These are phyloP conservation scores for Russula emetica DNA, from an alignment of 768 basidiomycete species.

Conservation along the genomic window DNA sequence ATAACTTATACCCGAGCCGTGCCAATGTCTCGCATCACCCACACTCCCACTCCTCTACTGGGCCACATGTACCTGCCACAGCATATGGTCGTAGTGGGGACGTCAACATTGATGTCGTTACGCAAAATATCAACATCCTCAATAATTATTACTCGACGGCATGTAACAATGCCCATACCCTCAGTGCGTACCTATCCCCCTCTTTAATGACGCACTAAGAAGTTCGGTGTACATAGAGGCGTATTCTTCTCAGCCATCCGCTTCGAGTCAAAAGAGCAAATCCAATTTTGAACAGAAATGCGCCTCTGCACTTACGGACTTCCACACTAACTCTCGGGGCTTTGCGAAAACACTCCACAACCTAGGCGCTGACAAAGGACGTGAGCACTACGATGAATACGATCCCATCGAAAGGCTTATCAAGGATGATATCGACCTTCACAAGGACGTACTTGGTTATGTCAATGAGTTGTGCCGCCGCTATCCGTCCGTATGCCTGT, in stretches of 20 bases:
- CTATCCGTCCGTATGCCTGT: conserved; percentile 46
- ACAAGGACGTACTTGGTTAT: conserved; percentile 44
- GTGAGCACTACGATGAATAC: conserved; percentile 46
- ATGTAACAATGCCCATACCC: conserved; percentile 28
- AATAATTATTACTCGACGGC: conserved; percentile 30
- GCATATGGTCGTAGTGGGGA: conserved; percentile 19
- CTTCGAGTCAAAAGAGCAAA: conserved; percentile 28
- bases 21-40: conserved; percentile 6
- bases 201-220: neutral
- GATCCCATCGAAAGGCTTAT: conserved; percentile 46
- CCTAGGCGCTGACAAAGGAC: conserved; percentile 43
- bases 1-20: neutral
- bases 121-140: conserved; percentile 31
- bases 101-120: conserved; percentile 19
- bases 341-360: conserved; percentile 33
- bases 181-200: conserved; percentile 29
- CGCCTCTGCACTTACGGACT: conserved; percentile 36
- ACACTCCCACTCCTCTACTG: neutral
- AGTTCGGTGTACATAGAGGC: neutral
- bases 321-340: conserved; percentile 35
- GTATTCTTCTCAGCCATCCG: conserved; percentile 35
- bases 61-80: neutral
- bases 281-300: conserved; percentile 44
- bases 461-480: conserved; percentile 36
- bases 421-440: conserved; percentile 46